A percentile compares a stretch with the other conserved stretches of the same genome.
Evolutionary conservation across 2,329 filamentous ascomycete genomes (phyloP).

Genomic region (Ascochyta pisi): DNA sequence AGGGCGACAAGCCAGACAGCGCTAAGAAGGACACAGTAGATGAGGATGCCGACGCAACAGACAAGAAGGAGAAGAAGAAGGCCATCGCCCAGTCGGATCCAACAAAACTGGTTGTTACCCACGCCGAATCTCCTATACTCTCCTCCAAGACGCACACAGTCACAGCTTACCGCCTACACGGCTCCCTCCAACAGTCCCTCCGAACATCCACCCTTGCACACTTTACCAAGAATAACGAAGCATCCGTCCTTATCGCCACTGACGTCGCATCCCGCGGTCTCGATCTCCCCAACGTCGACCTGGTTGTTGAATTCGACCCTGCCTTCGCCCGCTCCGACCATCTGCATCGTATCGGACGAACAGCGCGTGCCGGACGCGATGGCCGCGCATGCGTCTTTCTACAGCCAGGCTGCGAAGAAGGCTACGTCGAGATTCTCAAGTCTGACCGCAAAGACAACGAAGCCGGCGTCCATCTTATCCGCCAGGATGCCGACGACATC

Average conservation of each 20-base stretch:
- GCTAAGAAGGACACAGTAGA: constrained; percentile 36
- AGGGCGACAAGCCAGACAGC: constrained; percentile 31
- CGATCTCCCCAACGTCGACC: constrained; percentile 91
- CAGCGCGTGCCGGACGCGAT: constrained; percentile 87
- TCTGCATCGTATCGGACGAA: constrained; percentile 91
- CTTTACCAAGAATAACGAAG: constrained; percentile 75
- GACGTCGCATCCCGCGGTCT: constrained; percentile 96
- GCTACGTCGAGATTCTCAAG: constrained; percentile 81
- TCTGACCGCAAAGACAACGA: constrained; percentile 71
- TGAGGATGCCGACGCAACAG: constrained; percentile 25
- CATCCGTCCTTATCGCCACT: constrained; percentile 87
- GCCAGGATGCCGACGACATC: constrained; percentile 70
- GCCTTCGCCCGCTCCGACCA: constrained; percentile 94
- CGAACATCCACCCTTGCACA: constrained; percentile 85
- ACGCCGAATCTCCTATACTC: constrained; percentile 73
- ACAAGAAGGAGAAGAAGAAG: constrained; percentile 35
- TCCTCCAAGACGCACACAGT: constrained; percentile 79
- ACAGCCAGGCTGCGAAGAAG: constrained; percentile 88
- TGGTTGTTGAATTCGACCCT: constrained; percentile 95
- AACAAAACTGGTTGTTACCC: constrained; percentile 59
- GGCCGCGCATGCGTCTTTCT: constrained; percentile 90
- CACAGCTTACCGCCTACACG: constrained; percentile 86
- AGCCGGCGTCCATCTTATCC: constrained; percentile 63
- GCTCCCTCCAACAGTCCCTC: constrained; percentile 85
- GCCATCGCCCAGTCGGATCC: constrained; percentile 50